Conservation (phyloP, 2,329 filamentous ascomycete species). For the Ophiobolus disseminans region DNA sequence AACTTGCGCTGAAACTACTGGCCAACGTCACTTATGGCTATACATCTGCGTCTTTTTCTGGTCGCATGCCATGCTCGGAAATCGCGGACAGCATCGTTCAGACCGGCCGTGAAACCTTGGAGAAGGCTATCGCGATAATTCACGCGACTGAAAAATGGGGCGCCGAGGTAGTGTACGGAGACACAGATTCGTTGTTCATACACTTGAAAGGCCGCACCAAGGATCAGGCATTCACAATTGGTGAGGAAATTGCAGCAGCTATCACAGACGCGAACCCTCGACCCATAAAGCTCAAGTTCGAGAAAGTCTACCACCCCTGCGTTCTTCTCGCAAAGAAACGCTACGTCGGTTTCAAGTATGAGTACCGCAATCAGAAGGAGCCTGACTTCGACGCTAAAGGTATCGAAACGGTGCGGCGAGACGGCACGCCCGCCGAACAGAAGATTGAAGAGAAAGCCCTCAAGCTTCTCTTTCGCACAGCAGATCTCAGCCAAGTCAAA, state of each 20-base stretch:
- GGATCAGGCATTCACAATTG: slow-evolving; percentile 89
- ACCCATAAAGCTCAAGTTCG: slow-evolving; percentile 95
- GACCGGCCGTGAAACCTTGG: slow-evolving; percentile 90
- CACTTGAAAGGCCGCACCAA: slow-evolving; percentile 85
- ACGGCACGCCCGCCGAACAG: slow-evolving; percentile 93
- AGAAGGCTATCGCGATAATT: slow-evolving; percentile 90
- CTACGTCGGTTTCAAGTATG: slow-evolving; percentile 98
- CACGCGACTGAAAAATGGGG: slow-evolving; percentile 88
- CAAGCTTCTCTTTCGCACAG: slow-evolving; percentile 86
- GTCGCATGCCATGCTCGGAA: slow-evolving; percentile 96
- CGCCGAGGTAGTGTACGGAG: slow-evolving; percentile 96
- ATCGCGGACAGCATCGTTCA: slow-evolving; percentile 99
- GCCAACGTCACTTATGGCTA: slow-evolving; percentile 99
- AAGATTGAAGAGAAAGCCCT: slow-evolving; percentile 95
- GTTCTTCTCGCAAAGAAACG: slow-evolving; percentile 95
- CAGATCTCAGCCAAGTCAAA: slow-evolving; percentile 88
- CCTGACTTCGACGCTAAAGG: slow-evolving; percentile 98
- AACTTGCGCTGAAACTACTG: slow-evolving; percentile 91
- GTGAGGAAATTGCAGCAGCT: slow-evolving; percentile 86
- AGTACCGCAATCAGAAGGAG: slow-evolving; percentile 73
- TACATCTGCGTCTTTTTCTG: slow-evolving; percentile 94
- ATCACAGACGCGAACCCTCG: slow-evolving; percentile 90
- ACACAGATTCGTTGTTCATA: slow-evolving; percentile 95
- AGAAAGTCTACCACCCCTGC: slow-evolving; percentile 97
- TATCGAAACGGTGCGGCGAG: slow-evolving; percentile 94